A percentile compares a stretch with the other conserved stretches of the same genome.
Conservation (phyloP, 1,139 yeast species). For the Pichia sp. region DNA sequence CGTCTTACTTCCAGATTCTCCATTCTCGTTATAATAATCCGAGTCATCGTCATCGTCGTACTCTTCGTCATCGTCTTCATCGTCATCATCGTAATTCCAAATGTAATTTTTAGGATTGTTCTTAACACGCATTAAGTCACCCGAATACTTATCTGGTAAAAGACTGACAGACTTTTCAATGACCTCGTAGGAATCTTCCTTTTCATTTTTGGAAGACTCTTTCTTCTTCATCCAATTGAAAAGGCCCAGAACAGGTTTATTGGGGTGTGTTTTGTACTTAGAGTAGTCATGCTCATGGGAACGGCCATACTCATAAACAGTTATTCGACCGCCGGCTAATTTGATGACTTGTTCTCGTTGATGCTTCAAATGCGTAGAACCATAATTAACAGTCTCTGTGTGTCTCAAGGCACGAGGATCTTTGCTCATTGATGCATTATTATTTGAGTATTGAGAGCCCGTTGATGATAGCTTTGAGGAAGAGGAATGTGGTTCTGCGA, state of each 20-base stretch:
- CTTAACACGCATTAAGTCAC: constrained; percentile 34
- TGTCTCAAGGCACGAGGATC: constrained; percentile 22
- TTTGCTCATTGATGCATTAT: background rate
- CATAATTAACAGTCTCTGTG: constrained; percentile 54
- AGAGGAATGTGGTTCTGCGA: background rate
- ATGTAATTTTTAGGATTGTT: constrained; percentile 36
- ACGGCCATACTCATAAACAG: constrained; percentile 33
- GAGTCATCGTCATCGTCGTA: constrained; percentile 29
- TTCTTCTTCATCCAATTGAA: constrained; percentile 33
- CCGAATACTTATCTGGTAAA: constrained; percentile 36
- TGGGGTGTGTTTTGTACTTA: constrained; percentile 34
- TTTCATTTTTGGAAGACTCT: constrained; percentile 24
- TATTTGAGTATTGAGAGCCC: constrained; percentile 7
- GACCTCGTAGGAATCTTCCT: constrained; percentile 27
- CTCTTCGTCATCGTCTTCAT: constrained; percentile 32
- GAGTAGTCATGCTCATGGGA: constrained; percentile 36
- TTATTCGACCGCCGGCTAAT: constrained; percentile 30
- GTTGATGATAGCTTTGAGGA: background rate
- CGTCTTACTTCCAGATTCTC: constrained; percentile 18
- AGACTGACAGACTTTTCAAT: constrained; percentile 36
- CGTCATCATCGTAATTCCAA: constrained; percentile 37
- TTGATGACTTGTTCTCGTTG: constrained; percentile 26
- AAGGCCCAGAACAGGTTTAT: constrained; percentile 27
- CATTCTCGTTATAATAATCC: constrained; percentile 26
- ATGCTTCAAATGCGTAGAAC: constrained; percentile 60